These are phyloP conservation scores for Trametes gibbosa DNA, from an alignment of 768 basidiomycete genomes.

Conservation along the genomic window DNA sequence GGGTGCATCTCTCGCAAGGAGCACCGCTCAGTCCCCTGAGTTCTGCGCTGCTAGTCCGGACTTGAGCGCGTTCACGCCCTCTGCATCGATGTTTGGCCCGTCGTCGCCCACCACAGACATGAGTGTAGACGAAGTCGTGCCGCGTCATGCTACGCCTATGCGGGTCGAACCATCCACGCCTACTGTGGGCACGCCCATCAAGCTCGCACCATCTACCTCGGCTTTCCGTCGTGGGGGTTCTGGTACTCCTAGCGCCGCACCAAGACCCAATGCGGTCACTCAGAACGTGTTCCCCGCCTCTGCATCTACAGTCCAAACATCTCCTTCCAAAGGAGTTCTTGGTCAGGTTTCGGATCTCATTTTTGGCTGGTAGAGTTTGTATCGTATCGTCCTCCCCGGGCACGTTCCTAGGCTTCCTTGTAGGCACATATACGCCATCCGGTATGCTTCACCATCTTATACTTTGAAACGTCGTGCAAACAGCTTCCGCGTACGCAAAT, in stretches of 20 bases:
- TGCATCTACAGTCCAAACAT: constrained; percentile 30
- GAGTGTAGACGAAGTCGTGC: constrained; percentile 35
- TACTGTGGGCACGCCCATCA: constrained; percentile 66
- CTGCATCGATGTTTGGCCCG: constrained; percentile 38
- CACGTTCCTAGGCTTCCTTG: not conserved
- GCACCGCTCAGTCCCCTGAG: constrained; percentile 21
- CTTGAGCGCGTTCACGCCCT: constrained; percentile 26
- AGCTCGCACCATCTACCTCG: constrained; percentile 66
- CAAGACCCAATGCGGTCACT: constrained; percentile 3
- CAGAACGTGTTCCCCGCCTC: constrained; percentile 21
- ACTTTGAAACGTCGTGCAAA: too few relatives aligned
- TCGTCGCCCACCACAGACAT: constrained; percentile 13
- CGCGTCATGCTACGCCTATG: constrained; percentile 29
- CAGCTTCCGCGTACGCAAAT: too few relatives aligned
- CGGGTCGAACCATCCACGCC: constrained; percentile 33
- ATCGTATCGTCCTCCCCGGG: not conserved
- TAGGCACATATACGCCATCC: too few relatives aligned
- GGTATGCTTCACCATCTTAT: too few relatives aligned
- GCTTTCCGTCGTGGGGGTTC: constrained; percentile 59
- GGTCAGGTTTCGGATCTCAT: constrained; percentile 79
- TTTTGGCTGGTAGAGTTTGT: constrained; percentile 66
- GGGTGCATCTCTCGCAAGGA: constrained; percentile 32
- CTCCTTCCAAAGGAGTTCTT: constrained; percentile 55
- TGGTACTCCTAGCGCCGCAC: constrained; percentile 1
- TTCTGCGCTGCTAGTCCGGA: constrained; percentile 18